Percentiles rank a stretch among this genome's conserved stretches.
Conservation (phyloP, 164 flowering plant species). For the Nymphaea thermarum region DNA sequence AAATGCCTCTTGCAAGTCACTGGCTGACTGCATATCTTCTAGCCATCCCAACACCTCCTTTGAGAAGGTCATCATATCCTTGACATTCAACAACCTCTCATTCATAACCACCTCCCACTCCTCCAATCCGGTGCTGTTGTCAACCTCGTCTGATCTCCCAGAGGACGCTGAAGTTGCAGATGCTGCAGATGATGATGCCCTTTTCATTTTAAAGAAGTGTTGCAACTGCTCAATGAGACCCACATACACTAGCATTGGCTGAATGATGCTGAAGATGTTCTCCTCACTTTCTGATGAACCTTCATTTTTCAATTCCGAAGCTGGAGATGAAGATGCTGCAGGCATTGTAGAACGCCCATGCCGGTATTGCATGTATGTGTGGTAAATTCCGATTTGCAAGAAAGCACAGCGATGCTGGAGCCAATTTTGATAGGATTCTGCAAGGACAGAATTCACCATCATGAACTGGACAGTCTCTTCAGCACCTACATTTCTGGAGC, state of each 20-base stretch:
- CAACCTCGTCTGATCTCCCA: conserved; percentile 17
- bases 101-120: conserved; percentile 82
- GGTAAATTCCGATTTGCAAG: conserved; percentile 84
- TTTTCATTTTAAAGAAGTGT: conserved; percentile 57
- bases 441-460: conserved; percentile 93
- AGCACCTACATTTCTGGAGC: conserved; percentile 6
- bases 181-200: conserved; percentile 11
- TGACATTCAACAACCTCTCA: conserved; percentile 60
- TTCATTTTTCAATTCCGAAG: not conserved
- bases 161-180: conserved; percentile 18
- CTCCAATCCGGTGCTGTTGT: conserved; percentile 34
- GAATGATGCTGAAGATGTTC: conserved; percentile 44
- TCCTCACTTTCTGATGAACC: conserved; percentile 13
- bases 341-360: conserved; percentile 41
- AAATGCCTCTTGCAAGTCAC: conserved; percentile 77
- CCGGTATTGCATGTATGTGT: conserved; percentile 79
- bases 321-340: conserved; percentile 28
- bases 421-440: conserved; percentile 91
- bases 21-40: conserved; percentile 56
- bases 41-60: conserved; percentile 85
- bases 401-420: conserved; percentile 65
- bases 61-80: conserved; percentile 85
- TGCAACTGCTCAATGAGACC: conserved; percentile 93
- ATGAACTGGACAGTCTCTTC: conserved; percentile 96
- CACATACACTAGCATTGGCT: conserved; percentile 84